These are phyloP conservation scores for Saccharomyces pastorianus DNA, from an alignment of 1,139 yeast species.

Conservation along the genomic window DNA sequence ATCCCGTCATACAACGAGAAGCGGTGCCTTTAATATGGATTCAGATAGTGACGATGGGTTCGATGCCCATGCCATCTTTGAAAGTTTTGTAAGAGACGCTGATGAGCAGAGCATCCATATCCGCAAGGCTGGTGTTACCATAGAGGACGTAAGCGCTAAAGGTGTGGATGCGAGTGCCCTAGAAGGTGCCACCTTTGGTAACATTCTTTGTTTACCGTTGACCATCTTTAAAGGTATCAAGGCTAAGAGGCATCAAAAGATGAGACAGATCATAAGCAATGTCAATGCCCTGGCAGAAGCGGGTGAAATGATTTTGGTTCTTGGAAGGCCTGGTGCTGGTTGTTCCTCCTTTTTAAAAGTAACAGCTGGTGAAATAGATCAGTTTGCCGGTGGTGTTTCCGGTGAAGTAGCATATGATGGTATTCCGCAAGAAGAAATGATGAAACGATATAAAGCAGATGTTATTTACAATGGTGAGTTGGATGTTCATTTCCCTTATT, in stretches of 20 bases:
- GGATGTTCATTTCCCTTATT: conserved; percentile 47
- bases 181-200: conserved; percentile 43
- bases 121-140: conserved; percentile 41
- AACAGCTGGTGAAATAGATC: conserved; percentile 42
- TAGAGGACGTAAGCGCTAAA: conserved; percentile 40
- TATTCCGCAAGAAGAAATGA: conserved; percentile 41
- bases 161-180: conserved; percentile 45
- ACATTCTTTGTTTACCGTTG: conserved; percentile 38
- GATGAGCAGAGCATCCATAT: conserved; percentile 39
- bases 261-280: conserved; percentile 39
- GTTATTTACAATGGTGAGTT: conserved; percentile 46
- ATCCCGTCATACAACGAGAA: conserved; percentile 19
- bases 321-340: conserved; percentile 65
- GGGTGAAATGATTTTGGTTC: conserved; percentile 53
- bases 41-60: conserved; percentile 11
- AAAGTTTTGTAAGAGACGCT: conserved; percentile 21
- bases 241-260: conserved; percentile 13
- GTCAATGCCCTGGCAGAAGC: conserved; percentile 40
- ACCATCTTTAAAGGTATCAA: conserved; percentile 24
- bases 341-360: conserved; percentile 53
- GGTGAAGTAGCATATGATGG: conserved; percentile 42
- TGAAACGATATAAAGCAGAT: conserved; percentile 41
- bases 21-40: conserved; percentile 13
- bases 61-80: conserved; percentile 17
- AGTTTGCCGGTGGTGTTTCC: conserved; percentile 30